Percentiles rank a stretch among this genome's conserved stretches.
Conservation (phyloP, 768 basidiomycete genomes). For the Phylloporus arenicola region DNA sequence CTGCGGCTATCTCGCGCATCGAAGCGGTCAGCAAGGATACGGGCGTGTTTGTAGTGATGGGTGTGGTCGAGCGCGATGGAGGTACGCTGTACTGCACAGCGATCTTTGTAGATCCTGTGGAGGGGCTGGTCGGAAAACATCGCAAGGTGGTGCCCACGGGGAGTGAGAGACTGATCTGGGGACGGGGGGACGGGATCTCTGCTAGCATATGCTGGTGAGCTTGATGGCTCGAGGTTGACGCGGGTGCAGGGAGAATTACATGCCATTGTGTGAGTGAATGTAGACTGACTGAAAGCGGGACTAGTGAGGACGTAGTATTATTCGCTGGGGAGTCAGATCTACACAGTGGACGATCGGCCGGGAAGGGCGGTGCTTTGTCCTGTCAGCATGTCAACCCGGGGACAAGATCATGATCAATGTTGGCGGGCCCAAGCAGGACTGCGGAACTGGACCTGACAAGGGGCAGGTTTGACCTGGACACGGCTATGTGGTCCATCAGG, state of each 20-base stretch:
- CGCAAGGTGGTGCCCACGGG: constrained; percentile 63
- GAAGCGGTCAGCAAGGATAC: constrained; percentile 45
- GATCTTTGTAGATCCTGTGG: constrained; percentile 48
- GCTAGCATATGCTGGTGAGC: constrained; percentile 57
- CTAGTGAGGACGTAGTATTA: constrained; percentile 60
- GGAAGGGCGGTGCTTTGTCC: constrained; percentile 66
- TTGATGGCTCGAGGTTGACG: neutral
- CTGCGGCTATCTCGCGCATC: constrained; percentile 41
- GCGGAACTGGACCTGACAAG: constrained; percentile 51
- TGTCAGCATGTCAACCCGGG: constrained; percentile 55
- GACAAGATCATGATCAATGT: constrained; percentile 54
- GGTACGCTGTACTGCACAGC: constrained; percentile 61
- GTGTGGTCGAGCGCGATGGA: constrained; percentile 53
- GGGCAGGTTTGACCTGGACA: constrained; percentile 60
- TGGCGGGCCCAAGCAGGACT: constrained; percentile 55
- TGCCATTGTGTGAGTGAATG: constrained; percentile 49
- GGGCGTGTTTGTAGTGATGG: constrained; percentile 52
- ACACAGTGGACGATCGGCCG: constrained; percentile 60
- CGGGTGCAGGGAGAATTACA: constrained; percentile 59
- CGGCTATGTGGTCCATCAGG: constrained; percentile 33
- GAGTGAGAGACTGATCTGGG: constrained; percentile 58
- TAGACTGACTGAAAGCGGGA: constrained; percentile 1
- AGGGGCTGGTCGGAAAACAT: constrained; percentile 55
- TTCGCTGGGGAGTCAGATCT: constrained; percentile 51
- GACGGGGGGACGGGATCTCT: constrained; percentile 49